Evolutionary conservation across 2,329 filamentous ascomycete genomes (phyloP).

Genomic region (Aciculosporium take): DNA sequence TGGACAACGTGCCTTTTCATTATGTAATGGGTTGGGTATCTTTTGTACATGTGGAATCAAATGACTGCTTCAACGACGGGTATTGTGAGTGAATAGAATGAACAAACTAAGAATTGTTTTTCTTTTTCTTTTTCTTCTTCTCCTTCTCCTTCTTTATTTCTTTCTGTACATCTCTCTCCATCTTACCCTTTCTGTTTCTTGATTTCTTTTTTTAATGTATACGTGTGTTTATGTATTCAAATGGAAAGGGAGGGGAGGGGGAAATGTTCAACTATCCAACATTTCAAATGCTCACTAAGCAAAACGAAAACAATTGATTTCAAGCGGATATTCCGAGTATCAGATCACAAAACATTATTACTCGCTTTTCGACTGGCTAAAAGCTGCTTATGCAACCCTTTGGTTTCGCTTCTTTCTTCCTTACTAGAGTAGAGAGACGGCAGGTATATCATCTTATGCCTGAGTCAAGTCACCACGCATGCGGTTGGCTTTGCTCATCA

Average conservation of each 20-base stretch:
- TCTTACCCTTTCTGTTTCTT: too few species aligned
- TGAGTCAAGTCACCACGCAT: conserved; percentile 2
- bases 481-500: conserved; percentile 9
- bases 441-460: too few species aligned
- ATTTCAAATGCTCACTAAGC: not conserved
- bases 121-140: too few species aligned
- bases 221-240: too few species aligned
- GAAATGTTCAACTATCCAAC: not conserved
- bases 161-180: too few species aligned
- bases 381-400: not conserved
- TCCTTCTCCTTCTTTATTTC: too few species aligned
- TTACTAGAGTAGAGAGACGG: too few species aligned
- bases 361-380: not conserved
- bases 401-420: not conserved
- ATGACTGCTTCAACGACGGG: conserved; percentile 3
- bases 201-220: too few species aligned
- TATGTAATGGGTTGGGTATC: conserved; percentile 7
- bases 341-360: not conserved
- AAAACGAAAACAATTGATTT: not conserved
- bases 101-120: not conserved
- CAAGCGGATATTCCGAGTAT: not conserved
- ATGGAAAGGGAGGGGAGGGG: too few species aligned
- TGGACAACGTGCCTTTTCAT: not conserved
- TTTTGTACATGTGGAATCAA: conserved; percentile 3
- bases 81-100: conserved; percentile 3